Base-by-base conservation (phyloP, 345 rosid genomes). In the Eucalyptus fibrosa region DNA sequence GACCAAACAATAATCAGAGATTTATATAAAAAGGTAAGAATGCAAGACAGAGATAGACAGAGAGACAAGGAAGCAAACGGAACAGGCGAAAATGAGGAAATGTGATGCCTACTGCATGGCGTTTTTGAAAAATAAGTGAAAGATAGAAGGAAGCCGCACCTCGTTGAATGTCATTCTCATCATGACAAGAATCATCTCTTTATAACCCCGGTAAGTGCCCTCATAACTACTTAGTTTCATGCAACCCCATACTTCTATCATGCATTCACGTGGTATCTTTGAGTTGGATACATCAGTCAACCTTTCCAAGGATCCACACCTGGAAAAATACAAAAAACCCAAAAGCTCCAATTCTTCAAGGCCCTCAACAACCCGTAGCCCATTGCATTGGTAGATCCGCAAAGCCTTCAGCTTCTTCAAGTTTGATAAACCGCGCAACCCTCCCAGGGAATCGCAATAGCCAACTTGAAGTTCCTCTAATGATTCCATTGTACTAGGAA, bases 251-350 rank as follows among this genome's bases (percentile, higher is more conserved):
- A 30, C 34, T 6, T 1, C 3, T 16, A 65, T 15, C 21, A 0
- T 2, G 40, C 77, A 65, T 65, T n/a, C 5, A n/a, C 16, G n/a
- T n/a, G 77, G 77, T n/a, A 65, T 65, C 40, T n/a, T n/a, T 65
- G 37, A n/a, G 37, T 65, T 0, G 40, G 77, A 65, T n/a, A 65
- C 40, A 65, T n/a, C 9, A 28, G 15, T 14, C 77, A 16, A n/a
- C 40, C 10, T 7, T 65, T 65, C 10, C 21, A n/a, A 67, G 2
- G 1, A 7, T 67, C 11, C 11, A 67, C 40, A n/a, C 9, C 9
- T 11, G 0, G 8, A 6, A 30, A 30, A 0, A 13, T 7, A 4
- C 37, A 67, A 67, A 15, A 6, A 0, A 7, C 18, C 3, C 1
- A 67, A 67, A n/a, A 67, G 77, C 6, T n/a, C 40, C 3, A 16